Evolutionary conservation across 1,139 yeast genomes (phyloP).

Genomic region (Taphrina communis): DNA sequence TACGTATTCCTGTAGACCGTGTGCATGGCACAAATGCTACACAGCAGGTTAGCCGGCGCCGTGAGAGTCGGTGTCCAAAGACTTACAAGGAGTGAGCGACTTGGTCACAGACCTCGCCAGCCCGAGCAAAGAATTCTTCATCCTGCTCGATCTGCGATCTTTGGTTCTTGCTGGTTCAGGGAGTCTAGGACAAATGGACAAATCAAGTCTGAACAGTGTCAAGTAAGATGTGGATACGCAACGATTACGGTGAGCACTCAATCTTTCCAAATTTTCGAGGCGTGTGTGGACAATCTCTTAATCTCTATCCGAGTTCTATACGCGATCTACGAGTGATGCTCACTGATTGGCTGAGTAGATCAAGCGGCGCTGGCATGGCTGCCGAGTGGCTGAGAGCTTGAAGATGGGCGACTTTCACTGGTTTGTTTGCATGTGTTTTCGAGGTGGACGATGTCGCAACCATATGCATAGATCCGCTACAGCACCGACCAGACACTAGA

Average conservation of each 20-base stretch:
- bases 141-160: background rate
- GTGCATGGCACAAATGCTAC: constrained; percentile 1
- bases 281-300: background rate
- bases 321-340: background rate
- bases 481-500: too few relatives aligned
- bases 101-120: constrained; percentile 31
- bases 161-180: too few relatives aligned
- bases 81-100: constrained; percentile 25
- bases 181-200: background rate
- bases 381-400: background rate
- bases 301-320: background rate
- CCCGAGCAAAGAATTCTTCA: constrained; percentile 31
- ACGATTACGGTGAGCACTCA: constrained; percentile 11
- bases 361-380: background rate
- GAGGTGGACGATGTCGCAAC: background rate
- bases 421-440: background rate
- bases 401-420: background rate
- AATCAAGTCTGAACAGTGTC: background rate
- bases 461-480: too few relatives aligned
- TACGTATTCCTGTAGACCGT: background rate
- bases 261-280: constrained; percentile 9
- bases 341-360: background rate
- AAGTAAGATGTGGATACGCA: background rate
- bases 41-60: background rate
- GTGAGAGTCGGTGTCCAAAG: background rate